Evolutionary conservation across 768 basidiomycete genomes (phyloP).

Genomic region (Leccinum disarticulatum): DNA sequence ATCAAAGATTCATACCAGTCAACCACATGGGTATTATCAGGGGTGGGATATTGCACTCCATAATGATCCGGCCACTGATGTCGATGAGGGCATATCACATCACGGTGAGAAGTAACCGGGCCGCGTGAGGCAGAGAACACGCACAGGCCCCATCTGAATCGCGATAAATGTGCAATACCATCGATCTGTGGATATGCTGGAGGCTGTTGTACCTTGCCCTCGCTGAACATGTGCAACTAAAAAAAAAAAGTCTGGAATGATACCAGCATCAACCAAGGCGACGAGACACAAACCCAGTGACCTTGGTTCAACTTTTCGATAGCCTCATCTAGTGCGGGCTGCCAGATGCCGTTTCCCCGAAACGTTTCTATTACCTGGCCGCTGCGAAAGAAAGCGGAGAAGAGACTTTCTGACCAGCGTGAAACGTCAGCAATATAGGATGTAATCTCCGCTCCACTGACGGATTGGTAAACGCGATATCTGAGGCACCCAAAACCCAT

Average conservation of each 20-base stretch:
- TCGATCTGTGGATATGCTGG: constrained; percentile 42
- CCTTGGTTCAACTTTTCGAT: constrained; percentile 79
- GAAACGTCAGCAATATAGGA: constrained; percentile 15
- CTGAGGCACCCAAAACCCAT: constrained; percentile 91
- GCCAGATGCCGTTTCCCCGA: constrained; percentile 86
- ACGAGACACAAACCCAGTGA: constrained; percentile 66
- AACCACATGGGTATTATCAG: constrained; percentile 93
- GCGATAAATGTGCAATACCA: constrained; percentile 52
- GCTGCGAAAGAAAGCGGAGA: constrained; percentile 80
- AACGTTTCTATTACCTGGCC: constrained; percentile 94
- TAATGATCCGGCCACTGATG: constrained; percentile 77
- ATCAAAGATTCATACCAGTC: constrained; percentile 47
- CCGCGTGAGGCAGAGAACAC: constrained; percentile 34
- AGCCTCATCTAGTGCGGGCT: constrained; percentile 82
- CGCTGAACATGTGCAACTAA: constrained; percentile 88
- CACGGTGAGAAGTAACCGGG: background rate
- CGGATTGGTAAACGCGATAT: constrained; percentile 95
- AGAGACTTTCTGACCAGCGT: constrained; percentile 54
- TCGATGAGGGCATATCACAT: constrained; percentile 1
- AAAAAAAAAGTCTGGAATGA: background rate
- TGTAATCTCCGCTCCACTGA: constrained; percentile 39
- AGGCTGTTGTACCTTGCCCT: constrained; percentile 85
- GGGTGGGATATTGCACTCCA: constrained; percentile 64
- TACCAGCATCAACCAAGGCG: background rate
- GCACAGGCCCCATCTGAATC: constrained; percentile 97